Base-by-base conservation (phyloP, 2,329 filamentous ascomycete genomes). In the Hansfordia pulvinata region DNA sequence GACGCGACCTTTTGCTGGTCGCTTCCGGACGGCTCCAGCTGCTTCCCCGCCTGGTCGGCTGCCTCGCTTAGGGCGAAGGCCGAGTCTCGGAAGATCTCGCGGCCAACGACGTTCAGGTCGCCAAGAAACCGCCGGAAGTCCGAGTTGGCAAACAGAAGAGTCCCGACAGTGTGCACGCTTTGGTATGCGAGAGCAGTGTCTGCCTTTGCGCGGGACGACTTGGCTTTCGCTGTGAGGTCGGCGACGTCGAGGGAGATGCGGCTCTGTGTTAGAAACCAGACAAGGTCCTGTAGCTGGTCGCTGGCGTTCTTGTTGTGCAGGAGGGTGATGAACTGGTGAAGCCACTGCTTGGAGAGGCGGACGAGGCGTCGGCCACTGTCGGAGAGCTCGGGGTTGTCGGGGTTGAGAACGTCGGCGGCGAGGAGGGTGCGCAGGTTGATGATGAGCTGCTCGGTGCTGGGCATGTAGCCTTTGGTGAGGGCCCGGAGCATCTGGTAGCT, bases 401-500 rank as follows among this genome's bases (percentile, higher is more conserved):
- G 73, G 41, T 85, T 88, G 31, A 94, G 62, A 11, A 90, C 46
- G 40, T 88, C 79, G 18, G 81, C 75, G 4, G 81, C 72, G 7
- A 93, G 62, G 2, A 94, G 55, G 3, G 77, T 82, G 38, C 83
- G 74, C 3, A 96, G 60, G 38, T 92, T 85, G 47, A 76, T 60
- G 41, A 90, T 78, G 38, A 68, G 47, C 50, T 96, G 88, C 39
- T 90, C 77, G 8, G 81, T 94, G 5, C 83, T 90, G 24, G 88
- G 88, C 79, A 96, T 86, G 53, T 76, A 94, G 5, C 88, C 88
- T 43, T 82, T 71, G 2, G 70, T 69, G 8, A 94, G 50, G 29
- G 88, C 88, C 28, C 81, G 70, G 16, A 85, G 49, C 78, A 93
- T 93, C 60, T 93, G 84, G 47, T 93, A 94, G 15, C 77, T 77